phyloP scores from a whole-genome alignment of 768 basidiomycete genomes.

The Mycena galopus region DNA sequence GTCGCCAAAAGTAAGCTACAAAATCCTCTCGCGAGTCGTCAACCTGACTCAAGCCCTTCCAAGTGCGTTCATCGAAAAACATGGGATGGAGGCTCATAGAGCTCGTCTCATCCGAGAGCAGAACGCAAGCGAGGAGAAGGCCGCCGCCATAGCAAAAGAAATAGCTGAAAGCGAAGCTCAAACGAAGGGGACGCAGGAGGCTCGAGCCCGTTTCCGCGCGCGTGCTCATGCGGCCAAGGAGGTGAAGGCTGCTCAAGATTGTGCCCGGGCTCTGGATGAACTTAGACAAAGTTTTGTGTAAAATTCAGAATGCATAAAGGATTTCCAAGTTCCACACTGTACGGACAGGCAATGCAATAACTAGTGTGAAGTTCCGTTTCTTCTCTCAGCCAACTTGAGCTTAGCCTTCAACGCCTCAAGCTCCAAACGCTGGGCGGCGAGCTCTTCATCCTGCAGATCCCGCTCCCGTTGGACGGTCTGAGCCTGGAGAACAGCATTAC shows the following conservation, averaged over 20 bases:
- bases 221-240: neutral
- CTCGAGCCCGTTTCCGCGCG: too few species aligned
- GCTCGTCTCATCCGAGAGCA: neutral
- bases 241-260: too few species aligned
- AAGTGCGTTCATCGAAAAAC: neutral
- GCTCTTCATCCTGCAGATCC: neutral
- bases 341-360: neutral
- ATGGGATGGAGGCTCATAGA: neutral
- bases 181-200: neutral
- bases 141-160: neutral
- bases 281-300: too few species aligned
- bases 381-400: neutral
- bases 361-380: neutral
- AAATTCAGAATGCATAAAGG: too few species aligned
- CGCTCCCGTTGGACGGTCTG: neutral
- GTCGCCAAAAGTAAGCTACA: neutral
- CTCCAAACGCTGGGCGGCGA: neutral
- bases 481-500: neutral
- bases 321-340: too few species aligned
- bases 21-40: neutral
- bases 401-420: neutral
- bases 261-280: too few species aligned
- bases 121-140: neutral
- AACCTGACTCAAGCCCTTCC: neutral
- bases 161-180: neutral